These are phyloP conservation scores for Strobilomyces confusus DNA, from an alignment of 768 basidiomycete genomes.

Conservation along the genomic window DNA sequence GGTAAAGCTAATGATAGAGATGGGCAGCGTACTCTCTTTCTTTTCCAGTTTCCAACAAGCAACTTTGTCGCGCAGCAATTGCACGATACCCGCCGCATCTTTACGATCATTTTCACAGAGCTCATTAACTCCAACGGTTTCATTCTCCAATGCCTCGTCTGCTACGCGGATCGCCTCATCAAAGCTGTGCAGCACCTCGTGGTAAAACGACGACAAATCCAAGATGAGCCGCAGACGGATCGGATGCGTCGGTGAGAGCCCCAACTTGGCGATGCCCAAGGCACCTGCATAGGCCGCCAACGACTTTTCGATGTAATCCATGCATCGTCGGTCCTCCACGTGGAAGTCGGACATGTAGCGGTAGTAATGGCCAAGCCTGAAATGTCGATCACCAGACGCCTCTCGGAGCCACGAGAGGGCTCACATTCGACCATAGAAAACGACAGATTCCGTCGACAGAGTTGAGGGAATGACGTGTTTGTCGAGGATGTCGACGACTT, in stretches of 20 bases:
- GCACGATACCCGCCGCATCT: neutral
- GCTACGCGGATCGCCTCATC: too few relatives aligned
- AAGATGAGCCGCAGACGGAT: too few relatives aligned
- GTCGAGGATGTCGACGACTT: neutral
- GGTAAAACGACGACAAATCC: neutral
- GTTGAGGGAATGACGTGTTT: neutral
- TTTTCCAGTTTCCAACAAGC: too few relatives aligned
- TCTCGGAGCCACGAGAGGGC: neutral
- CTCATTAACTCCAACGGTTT: neutral
- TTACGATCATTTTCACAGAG: neutral
- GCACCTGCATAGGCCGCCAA: neutral
- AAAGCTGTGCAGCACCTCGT: neutral
- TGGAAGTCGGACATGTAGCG: neutral
- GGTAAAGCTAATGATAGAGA: too few relatives aligned
- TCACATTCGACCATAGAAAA: neutral
- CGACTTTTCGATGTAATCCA: neutral
- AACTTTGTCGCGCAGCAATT: neutral
- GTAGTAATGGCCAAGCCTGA: neutral
- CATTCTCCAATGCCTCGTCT: neutral
- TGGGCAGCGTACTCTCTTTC: too few relatives aligned
- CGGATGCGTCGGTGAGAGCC: neutral
- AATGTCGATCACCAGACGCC: neutral
- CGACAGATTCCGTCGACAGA: neutral
- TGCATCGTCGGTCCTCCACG: neutral
- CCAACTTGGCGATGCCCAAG: neutral